Conservation (phyloP, 2,329 filamentous ascomycete genomes). For the Fusarium coffeatum region DNA sequence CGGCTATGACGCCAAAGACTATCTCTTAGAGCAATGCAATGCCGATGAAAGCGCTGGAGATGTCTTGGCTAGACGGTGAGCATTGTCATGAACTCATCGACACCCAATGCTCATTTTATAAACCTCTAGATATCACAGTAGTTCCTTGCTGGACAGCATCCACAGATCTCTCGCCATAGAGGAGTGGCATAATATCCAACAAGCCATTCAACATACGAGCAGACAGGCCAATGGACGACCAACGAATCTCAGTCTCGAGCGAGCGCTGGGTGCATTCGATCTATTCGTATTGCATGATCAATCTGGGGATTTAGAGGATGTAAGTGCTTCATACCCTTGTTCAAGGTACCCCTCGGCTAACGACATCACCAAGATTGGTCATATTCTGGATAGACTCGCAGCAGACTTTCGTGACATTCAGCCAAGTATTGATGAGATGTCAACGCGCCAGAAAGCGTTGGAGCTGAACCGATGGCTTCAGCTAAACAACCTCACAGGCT, state of each 20-base stretch:
- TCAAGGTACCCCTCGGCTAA: constrained; percentile 14
- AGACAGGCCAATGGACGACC: constrained; percentile 28
- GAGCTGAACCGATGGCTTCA: constrained; percentile 77
- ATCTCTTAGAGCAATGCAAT: constrained; percentile 74
- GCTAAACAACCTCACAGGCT: constrained; percentile 74
- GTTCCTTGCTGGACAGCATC: constrained; percentile 79
- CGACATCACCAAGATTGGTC: constrained; percentile 62
- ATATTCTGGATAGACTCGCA: constrained; percentile 74
- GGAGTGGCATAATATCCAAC: constrained; percentile 71
- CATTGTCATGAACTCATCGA: constrained; percentile 47
- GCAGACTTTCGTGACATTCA: constrained; percentile 64
- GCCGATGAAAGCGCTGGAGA: constrained; percentile 73
- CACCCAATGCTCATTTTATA: constrained; percentile 7
- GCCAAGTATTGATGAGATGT: constrained; percentile 65
- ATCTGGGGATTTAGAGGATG: constrained; percentile 79
- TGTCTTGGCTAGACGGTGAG: constrained; percentile 77
- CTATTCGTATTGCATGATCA: constrained; percentile 84
- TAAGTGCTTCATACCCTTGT: constrained; percentile 51
- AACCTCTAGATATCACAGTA: constrained; percentile 74
- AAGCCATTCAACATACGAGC: constrained; percentile 41
- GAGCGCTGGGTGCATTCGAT: constrained; percentile 84
- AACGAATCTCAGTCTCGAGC: constrained; percentile 70
- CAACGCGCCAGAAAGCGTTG: constrained; percentile 75
- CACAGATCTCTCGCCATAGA: constrained; percentile 83
- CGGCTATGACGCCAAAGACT: constrained; percentile 91